Evolutionary conservation across 805 yeast genomes (phyloP).

Genomic region (Lachancea sp.): DNA sequence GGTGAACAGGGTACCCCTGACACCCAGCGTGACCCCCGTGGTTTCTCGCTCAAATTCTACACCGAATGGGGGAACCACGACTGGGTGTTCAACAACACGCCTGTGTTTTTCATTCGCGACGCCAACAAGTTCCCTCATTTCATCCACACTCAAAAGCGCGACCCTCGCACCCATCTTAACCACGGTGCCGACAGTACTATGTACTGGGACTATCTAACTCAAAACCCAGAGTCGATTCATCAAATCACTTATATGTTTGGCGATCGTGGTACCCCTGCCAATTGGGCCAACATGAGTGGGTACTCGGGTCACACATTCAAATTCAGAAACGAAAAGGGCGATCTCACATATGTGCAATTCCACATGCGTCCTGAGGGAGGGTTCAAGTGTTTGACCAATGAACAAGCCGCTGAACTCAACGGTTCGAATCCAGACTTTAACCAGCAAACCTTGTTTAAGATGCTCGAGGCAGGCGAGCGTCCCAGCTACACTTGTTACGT

Average conservation of each 20-base stretch:
- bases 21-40: constrained; percentile 64
- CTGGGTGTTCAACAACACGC: constrained; percentile 72
- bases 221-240: constrained; percentile 52
- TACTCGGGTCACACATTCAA: constrained; percentile 63
- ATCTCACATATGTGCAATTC: constrained; percentile 49
- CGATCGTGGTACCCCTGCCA: constrained; percentile 53
- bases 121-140: constrained; percentile 59
- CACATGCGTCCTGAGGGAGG: constrained; percentile 50
- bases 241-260: constrained; percentile 53
- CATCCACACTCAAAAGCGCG: constrained; percentile 65
- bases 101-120: constrained; percentile 58
- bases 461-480: constrained; percentile 42
- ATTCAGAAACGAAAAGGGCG: constrained; percentile 46
- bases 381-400: constrained; percentile 37
- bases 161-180: constrained; percentile 47
- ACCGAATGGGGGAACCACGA: constrained; percentile 65
- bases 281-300: constrained; percentile 52
- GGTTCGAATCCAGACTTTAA: constrained; percentile 50
- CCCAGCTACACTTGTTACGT: constrained; percentile 50
- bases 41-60: constrained; percentile 59
- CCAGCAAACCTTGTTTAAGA: constrained; percentile 35
- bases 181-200: constrained; percentile 39
- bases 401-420: constrained; percentile 41
- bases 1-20: constrained; percentile 65
- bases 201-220: constrained; percentile 53